These are phyloP conservation scores for Mucor indicus DNA, from an alignment of 371 early-diverging fungal species.

Conservation along the genomic window DNA sequence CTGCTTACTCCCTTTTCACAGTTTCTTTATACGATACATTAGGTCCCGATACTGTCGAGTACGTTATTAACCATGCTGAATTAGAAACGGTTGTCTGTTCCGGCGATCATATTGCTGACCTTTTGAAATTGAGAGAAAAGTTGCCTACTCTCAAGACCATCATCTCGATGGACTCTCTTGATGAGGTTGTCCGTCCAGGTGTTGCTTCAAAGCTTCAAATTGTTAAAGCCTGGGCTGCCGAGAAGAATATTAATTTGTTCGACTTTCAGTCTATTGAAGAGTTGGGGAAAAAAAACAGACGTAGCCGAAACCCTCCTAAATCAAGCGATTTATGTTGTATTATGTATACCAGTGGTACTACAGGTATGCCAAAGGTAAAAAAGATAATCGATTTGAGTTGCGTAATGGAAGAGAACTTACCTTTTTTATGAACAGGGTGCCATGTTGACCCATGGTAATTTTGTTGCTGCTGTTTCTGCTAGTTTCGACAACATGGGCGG, in stretches of 20 bases:
- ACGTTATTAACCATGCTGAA: conserved; percentile 67
- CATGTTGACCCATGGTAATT: conserved; percentile 54
- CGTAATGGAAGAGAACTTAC: too few relatives aligned
- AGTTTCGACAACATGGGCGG: conserved; percentile 10
- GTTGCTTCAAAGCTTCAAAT: too few relatives aligned
- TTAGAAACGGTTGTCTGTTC: conserved; percentile 69
- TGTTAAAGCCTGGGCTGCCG: conserved; percentile 48
- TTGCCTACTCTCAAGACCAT: conserved; percentile 63
- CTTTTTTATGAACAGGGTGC: conserved; percentile 36
- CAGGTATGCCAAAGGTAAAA: conserved; percentile 68
- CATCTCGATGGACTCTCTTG: conserved; percentile 70
- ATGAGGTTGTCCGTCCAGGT: too few relatives aligned
- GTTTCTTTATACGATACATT: conserved; percentile 96
- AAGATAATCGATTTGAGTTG: background rate
- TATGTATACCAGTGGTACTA: conserved; percentile 95
- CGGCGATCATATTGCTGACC: conserved; percentile 55
- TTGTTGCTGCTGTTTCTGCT: conserved; percentile 30
- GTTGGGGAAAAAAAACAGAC: conserved; percentile 37
- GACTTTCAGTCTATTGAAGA: conserved; percentile 65
- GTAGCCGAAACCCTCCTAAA: conserved; percentile 33
- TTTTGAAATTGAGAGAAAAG: conserved; percentile 46
- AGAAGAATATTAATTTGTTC: conserved; percentile 46
- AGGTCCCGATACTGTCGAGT: conserved; percentile 69
- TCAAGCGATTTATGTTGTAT: conserved; percentile 81
- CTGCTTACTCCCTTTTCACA: conserved; percentile 52